Conservation (phyloP, 2,329 filamentous ascomycete genomes). For the Apiospora saccharicola region DNA sequence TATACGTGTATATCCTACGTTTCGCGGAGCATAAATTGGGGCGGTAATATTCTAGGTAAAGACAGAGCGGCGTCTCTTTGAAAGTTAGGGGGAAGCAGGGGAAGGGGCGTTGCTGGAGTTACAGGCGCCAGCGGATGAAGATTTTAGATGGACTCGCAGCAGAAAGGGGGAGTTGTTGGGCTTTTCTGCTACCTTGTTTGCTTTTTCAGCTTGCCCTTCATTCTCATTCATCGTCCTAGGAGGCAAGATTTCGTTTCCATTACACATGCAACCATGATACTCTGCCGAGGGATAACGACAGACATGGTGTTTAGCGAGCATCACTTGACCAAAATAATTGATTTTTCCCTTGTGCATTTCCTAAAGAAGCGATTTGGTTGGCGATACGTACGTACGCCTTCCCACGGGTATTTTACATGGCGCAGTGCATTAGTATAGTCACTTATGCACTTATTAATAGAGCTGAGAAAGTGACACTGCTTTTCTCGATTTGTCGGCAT, state of each 20-base stretch:
- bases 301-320: constrained; percentile 9
- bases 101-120: background rate
- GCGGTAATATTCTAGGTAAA: background rate
- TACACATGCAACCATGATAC: background rate
- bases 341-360: background rate
- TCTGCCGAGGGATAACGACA: background rate
- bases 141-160: background rate
- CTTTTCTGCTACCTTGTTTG: background rate
- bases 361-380: background rate
- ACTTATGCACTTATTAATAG: background rate
- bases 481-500: background rate
- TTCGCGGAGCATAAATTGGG: background rate
- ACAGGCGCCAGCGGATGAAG: background rate
- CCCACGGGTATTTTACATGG: background rate
- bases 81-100: background rate
- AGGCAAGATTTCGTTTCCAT: background rate
- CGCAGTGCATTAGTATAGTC: background rate
- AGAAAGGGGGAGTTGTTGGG: background rate
- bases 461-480: background rate
- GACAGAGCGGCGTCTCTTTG: background rate
- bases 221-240: background rate
- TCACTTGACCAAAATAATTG: background rate
- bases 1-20: background rate
- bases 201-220: background rate
- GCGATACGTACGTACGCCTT: background rate